phyloP scores from a whole-genome alignment of 139 green algal species.

The Closterium sp. region DNA sequence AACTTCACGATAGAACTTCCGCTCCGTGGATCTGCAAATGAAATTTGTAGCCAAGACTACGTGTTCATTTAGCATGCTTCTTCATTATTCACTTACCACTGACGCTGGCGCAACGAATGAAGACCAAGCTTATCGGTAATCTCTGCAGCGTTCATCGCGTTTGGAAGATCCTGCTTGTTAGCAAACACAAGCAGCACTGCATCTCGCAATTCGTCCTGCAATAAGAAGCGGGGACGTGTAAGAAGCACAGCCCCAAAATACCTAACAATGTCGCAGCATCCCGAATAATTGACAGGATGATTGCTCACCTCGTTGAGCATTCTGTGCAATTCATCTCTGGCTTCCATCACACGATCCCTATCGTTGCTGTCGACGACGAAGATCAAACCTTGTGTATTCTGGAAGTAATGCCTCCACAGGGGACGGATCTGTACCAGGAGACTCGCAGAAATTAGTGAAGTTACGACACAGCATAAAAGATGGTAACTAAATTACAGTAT shows the following conservation, averaged over 20 bases:
- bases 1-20: not conserved
- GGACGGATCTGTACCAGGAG: constrained; percentile 72
- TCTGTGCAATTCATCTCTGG: constrained; percentile 94
- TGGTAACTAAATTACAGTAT: not conserved
- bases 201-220: constrained; percentile 76
- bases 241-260: not conserved
- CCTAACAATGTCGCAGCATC: not conserved
- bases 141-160: constrained; percentile 98
- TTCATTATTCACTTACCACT: constrained; percentile 83
- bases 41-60: no score
- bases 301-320: constrained; percentile 95
- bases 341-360: constrained; percentile 90
- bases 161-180: constrained; percentile 99
- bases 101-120: constrained; percentile 88
- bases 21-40: not conserved
- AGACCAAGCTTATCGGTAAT: constrained; percentile 99
- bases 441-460: not conserved
- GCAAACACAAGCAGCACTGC: constrained; percentile 97
- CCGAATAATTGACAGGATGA: not conserved
- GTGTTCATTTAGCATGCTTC: no score
- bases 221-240: not conserved
- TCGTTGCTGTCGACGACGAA: constrained; percentile 99
- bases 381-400: constrained; percentile 98
- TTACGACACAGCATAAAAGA: not conserved
- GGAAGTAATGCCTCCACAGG: constrained; percentile 97